Evolutionary conservation across 495 filamentous ascomycete species (phyloP), one percentile per base, ranked within the genome.

Genomic region (Saxophila tyrrhenica): DNA sequence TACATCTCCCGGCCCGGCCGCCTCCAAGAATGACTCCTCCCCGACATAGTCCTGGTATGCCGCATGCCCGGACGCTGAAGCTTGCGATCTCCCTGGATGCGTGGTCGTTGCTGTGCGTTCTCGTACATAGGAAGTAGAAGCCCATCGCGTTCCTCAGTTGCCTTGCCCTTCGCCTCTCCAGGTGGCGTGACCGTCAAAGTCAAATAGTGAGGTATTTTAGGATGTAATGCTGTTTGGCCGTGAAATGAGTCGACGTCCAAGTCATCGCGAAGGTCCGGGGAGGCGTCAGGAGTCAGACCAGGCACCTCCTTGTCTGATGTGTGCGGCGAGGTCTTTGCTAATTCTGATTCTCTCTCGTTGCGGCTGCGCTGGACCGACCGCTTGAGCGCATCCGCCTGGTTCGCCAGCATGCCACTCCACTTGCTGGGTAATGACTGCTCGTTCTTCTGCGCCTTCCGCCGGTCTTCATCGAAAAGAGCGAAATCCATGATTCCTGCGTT

Each of bases 401-500:
- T 17, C 1, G 17, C 20, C 20, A 61, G 3, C 47, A 61, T 45
- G 23, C 24, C 42, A 11, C 38, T 23, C 58, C 58, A 61, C 39
- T 29, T 53, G 22, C 19, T 3, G 15, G 51, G 46, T 7, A 61
- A 44, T 13, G 22, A 44, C 10, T 46, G 38, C 16, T 54, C 9
- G 2, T 5, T 21, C 35, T 53, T 32, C 20, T 57, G 9, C 11
- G 55, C 58, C 3, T 21, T 25, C 1, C 48, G 58, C 13, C 50
- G 25, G 41, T 61, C 58, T 20, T 42, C 10, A 44, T 57, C 38
- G 58, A 57, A 61, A 22, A 57, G 54, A 1, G 58, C 54, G 41
- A 57, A 61, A 46, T 61, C 58, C 1, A 44, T 61, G 43, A 61
- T 61, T 35, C 58, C 58, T n/a, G 58, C 58, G 35, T 57, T 39